Evolutionary conservation across 2,329 filamentous ascomycete genomes (phyloP).

Genomic region (Bipolaris bicolor): DNA sequence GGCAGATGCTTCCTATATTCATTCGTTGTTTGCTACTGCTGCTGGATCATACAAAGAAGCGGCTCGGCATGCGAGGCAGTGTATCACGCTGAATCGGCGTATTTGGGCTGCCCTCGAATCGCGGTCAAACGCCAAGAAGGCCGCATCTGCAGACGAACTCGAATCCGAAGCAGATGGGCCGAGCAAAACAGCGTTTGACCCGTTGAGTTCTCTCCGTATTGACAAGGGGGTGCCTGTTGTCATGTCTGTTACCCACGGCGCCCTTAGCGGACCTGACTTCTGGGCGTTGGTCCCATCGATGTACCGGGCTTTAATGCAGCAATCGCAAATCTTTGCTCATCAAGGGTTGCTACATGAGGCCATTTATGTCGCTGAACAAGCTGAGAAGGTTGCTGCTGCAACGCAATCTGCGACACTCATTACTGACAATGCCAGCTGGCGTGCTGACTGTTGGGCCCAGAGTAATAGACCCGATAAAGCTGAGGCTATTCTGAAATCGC

Average conservation of each 20-base stretch:
- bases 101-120: constrained; percentile 60
- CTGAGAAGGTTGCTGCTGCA: constrained; percentile 75
- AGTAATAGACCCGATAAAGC: constrained; percentile 59
- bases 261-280: constrained; percentile 68
- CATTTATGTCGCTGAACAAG: constrained; percentile 84
- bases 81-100: constrained; percentile 57
- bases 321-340: constrained; percentile 80
- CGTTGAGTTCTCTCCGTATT: constrained; percentile 38
- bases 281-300: constrained; percentile 81
- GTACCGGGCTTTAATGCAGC: constrained; percentile 71
- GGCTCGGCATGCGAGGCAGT: constrained; percentile 56
- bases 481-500: constrained; percentile 60
- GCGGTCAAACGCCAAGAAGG: constrained; percentile 33
- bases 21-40: constrained; percentile 69
- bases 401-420: constrained; percentile 65
- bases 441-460: constrained; percentile 57
- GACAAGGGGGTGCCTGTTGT: constrained; percentile 41
- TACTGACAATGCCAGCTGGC: constrained; percentile 53
- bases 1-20: constrained; percentile 67
- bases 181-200: constrained; percentile 29
- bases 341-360: constrained; percentile 89
- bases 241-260: constrained; percentile 53
- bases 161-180: constrained; percentile 28
- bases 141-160: constrained; percentile 12
- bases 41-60: constrained; percentile 55